Conservation (phyloP, 2,329 filamentous ascomycete species). For the Fusarium ramigenum region DNA sequence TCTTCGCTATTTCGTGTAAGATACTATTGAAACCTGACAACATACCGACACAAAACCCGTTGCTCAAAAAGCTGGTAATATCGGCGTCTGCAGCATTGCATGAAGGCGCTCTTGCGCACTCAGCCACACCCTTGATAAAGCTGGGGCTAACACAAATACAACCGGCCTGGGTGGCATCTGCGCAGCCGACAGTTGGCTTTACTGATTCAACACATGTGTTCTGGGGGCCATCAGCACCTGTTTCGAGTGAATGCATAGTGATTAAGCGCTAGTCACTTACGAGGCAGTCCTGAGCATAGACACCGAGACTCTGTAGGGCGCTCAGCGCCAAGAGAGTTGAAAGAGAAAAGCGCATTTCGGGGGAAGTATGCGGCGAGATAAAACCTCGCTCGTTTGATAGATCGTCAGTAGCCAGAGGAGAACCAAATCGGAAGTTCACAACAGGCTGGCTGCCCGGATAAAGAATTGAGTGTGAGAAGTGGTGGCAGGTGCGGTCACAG, state of each 20-base stretch:
- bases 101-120: constrained; percentile 48
- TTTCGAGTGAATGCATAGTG: neutral
- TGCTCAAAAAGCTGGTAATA: constrained; percentile 29
- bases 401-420: neutral
- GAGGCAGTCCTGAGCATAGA: constrained; percentile 44
- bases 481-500: neutral
- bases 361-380: neutral
- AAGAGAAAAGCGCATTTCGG: constrained; percentile 44
- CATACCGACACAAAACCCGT: constrained; percentile 40
- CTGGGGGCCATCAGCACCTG: constrained; percentile 27
- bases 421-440: neutral
- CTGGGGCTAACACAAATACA: constrained; percentile 54
- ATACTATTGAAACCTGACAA: neutral
- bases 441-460: neutral
- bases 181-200: constrained; percentile 34
- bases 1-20: neutral
- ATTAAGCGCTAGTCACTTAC: constrained; percentile 40
- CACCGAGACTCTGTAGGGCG: constrained; percentile 40
- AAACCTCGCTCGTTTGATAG: neutral
- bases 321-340: constrained; percentile 44
- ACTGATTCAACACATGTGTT: constrained; percentile 20
- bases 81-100: constrained; percentile 40
- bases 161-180: constrained; percentile 43
- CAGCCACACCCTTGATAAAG: constrained; percentile 51
- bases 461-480: neutral